Conservation (phyloP, 306 rosid genomes). For the Ziziphus jujuba region DNA sequence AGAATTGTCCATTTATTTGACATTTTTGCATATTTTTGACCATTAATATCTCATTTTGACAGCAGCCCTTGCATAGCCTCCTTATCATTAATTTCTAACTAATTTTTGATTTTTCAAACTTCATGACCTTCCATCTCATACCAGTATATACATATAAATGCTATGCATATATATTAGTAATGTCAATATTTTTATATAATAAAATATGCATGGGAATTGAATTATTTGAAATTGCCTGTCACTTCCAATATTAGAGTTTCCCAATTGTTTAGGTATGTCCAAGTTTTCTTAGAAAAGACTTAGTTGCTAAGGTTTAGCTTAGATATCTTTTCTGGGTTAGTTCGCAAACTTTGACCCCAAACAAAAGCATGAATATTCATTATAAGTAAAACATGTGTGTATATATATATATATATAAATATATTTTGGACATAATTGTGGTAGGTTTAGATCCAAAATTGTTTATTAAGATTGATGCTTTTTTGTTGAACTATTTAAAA, state of each 20-base stretch:
- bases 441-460: conserved; percentile 2
- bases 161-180: too few relatives aligned
- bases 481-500: neutral
- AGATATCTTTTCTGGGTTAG: neutral
- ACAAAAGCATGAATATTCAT: conserved; percentile 1
- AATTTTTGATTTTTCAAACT: conserved; percentile 7
- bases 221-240: neutral
- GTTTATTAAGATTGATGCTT: neutral
- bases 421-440: conserved; percentile 4
- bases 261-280: neutral
- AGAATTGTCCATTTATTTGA: conserved; percentile 15
- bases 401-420: neutral
- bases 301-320: conserved; percentile 13
- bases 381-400: neutral
- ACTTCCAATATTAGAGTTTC: conserved; percentile 6
- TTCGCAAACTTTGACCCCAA: conserved; percentile 13
- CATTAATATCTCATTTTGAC: conserved; percentile 15
- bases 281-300: conserved; percentile 2
- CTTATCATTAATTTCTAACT: conserved; percentile 7
- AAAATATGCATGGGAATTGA: neutral
- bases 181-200: too few relatives aligned
- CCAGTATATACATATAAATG: too few relatives aligned
- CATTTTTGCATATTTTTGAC: conserved; percentile 5
- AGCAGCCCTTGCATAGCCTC: neutral
- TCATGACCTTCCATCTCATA: neutral